Percentiles rank a stretch among this genome's conserved stretches.
phyloP scores from a whole-genome alignment of 2,329 filamentous ascomycete genomes.

The Lachnellula cervina region DNA sequence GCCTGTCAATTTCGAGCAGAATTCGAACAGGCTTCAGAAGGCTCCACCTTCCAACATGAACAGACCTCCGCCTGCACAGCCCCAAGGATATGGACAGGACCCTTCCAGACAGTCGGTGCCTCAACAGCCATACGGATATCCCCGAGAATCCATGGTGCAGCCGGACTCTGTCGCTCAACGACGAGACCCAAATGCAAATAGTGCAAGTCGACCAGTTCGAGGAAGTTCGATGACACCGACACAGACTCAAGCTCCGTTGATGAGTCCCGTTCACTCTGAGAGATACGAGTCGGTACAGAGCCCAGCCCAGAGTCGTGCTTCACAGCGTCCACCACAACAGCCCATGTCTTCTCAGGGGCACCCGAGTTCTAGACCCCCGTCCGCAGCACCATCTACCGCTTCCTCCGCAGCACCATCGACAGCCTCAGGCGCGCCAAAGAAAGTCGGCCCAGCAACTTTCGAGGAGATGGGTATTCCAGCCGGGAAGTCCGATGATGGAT shows the following conservation, averaged over 20 bases:
- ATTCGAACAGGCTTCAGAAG: constrained; percentile 16
- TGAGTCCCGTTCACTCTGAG: constrained; percentile 7
- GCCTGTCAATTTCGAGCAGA: constrained; percentile 17
- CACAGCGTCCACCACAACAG: constrained; percentile 17
- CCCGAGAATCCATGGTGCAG: not conserved
- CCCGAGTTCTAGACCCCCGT: constrained; percentile 10
- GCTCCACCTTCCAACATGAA: constrained; percentile 17
- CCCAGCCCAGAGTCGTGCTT: constrained; percentile 1
- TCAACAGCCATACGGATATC: not conserved
- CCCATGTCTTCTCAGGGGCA: constrained; percentile 18
- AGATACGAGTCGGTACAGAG: not conserved
- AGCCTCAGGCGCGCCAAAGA: constrained; percentile 19
- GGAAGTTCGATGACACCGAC: constrained; percentile 18
- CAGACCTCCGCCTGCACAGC: constrained; percentile 13
- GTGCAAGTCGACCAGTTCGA: constrained; percentile 18
- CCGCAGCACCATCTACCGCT: constrained; percentile 6
- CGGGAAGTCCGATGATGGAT: constrained; percentile 80
- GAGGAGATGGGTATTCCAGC: constrained; percentile 96
- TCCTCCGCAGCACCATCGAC: constrained; percentile 6
- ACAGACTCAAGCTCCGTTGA: constrained; percentile 6
- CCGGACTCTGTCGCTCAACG: constrained; percentile 8
- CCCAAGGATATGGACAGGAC: constrained; percentile 1
- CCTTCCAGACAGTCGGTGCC: constrained; percentile 8
- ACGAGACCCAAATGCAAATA: constrained; percentile 5
- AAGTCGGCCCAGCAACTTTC: constrained; percentile 82